A percentile compares a stretch with the other conserved stretches of the same genome.
These are phyloP conservation scores for Epichloe baconii DNA, from an alignment of 2,329 filamentous ascomycete genomes.

Conservation along the genomic window DNA sequence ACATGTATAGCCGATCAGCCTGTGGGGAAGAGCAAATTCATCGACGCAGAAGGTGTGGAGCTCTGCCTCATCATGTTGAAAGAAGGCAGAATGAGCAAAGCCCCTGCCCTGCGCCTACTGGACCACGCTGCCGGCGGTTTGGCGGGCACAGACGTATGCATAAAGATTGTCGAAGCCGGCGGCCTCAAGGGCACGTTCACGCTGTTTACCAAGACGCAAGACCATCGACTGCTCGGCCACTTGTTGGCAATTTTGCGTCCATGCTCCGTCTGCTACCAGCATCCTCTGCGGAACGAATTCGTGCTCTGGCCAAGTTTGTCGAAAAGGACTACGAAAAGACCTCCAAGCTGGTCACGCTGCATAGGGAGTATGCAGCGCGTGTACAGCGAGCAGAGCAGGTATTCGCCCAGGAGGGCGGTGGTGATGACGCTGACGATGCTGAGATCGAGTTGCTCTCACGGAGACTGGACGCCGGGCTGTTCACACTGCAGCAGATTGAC, in stretches of 20 bases:
- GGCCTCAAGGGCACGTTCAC: constrained; percentile 78
- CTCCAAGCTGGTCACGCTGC: constrained; percentile 54
- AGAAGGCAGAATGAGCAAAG: constrained; percentile 73
- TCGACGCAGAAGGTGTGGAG: constrained; percentile 86
- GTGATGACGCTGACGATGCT: constrained; percentile 32
- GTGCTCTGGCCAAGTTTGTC: constrained; percentile 83
- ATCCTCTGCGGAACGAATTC: constrained; percentile 64
- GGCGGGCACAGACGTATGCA: constrained; percentile 50
- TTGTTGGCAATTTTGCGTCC: constrained; percentile 69
- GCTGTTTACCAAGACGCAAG: constrained; percentile 70
- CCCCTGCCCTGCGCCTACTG: constrained; percentile 63
- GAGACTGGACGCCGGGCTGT: constrained; percentile 73
- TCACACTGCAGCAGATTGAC: constrained; percentile 71
- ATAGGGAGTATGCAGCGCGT: constrained; percentile 52
- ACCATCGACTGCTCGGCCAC: constrained; percentile 62
- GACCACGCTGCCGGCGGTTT: constrained; percentile 58
- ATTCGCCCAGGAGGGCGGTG: constrained; percentile 13
- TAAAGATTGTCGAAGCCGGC: constrained; percentile 65
- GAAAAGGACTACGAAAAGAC: constrained; percentile 91
- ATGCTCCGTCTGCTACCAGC: constrained; percentile 69
- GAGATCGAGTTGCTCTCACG: constrained; percentile 61
- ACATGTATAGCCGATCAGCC: constrained; percentile 67
- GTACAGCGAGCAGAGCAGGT: constrained; percentile 47
- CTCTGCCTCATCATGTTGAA: constrained; percentile 84
- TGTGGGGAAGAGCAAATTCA: constrained; percentile 64